Conservation (phyloP, 2,329 filamentous ascomycete species). For the Reticulascus tulasneorum region DNA sequence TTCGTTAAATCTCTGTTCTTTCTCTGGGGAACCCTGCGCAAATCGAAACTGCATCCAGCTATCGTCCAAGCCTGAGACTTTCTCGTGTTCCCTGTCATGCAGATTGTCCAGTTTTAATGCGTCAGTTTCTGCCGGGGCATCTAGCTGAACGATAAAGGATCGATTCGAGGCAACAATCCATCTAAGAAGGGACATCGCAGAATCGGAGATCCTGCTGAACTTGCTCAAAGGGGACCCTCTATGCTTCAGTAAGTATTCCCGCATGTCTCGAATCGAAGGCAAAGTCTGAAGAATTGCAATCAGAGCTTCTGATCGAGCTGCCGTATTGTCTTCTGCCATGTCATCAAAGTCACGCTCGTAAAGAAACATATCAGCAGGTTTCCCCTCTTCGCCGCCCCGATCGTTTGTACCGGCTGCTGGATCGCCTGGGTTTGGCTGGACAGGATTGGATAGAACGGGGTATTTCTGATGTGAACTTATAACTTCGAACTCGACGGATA, state of each 20-base stretch:
- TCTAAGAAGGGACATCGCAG: conserved; percentile 65
- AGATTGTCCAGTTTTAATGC: not conserved
- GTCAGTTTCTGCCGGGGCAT: conserved; percentile 27
- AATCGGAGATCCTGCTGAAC: conserved; percentile 55
- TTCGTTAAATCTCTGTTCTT: conserved; percentile 69
- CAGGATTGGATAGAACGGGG: not conserved
- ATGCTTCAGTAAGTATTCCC: conserved; percentile 36
- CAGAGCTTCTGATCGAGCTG: conserved; percentile 47
- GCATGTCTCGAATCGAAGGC: conserved; percentile 59
- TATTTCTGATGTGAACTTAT: not conserved
- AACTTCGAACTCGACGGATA: conserved; percentile 5
- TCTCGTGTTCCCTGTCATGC: conserved; percentile 33
- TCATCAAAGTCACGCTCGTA: conserved; percentile 58
- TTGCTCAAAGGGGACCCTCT: conserved; percentile 36
- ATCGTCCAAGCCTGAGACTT: conserved; percentile 57
- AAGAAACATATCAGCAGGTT: conserved; percentile 23
- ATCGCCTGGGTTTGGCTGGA: too few relatives aligned
- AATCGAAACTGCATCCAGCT: conserved; percentile 79
- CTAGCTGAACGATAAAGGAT: conserved; percentile 78
- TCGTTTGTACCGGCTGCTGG: not conserved
- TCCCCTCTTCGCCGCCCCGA: conserved; percentile 1
- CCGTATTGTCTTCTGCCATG: conserved; percentile 34
- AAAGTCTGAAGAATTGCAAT: conserved; percentile 52
- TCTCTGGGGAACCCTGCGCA: conserved; percentile 82
- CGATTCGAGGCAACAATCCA: conserved; percentile 92